Percentiles rank a stretch among this genome's conserved stretches.
These are phyloP conservation scores for Leptomonas pyrrhocoris DNA, from an alignment of 208 protist genomes.

Conservation along the genomic window DNA sequence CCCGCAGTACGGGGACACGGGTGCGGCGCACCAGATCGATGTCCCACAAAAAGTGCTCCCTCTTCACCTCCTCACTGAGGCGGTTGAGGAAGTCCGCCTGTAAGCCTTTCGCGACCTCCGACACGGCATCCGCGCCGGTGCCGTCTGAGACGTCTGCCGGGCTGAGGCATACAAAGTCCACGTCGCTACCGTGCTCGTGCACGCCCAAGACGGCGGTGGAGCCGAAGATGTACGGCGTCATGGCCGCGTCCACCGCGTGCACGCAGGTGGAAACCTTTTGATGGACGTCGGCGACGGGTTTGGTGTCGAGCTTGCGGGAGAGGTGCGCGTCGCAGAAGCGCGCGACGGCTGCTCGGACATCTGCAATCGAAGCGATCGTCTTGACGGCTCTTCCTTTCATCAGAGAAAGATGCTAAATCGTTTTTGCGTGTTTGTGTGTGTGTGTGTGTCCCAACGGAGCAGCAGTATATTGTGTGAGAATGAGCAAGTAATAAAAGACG, in stretches of 20 bases:
- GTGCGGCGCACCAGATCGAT: slow-evolving; percentile 80
- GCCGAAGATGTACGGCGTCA: slow-evolving; percentile 81
- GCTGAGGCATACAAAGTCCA: slow-evolving; percentile 80
- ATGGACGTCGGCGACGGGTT: slow-evolving; percentile 51
- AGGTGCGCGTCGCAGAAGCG: slow-evolving; percentile 29
- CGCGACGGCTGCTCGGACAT: slow-evolving; percentile 25
- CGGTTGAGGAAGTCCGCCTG: slow-evolving; percentile 67
- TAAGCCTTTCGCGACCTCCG: slow-evolving; percentile 66
- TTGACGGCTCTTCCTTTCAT: slow-evolving; percentile 14
- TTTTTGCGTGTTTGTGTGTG: not conserved
- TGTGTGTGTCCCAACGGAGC: not conserved
- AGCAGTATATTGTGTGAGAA: too few species aligned
- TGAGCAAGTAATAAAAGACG: too few species aligned
- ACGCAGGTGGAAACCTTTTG: slow-evolving; percentile 45
- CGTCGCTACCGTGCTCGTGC: slow-evolving; percentile 70
- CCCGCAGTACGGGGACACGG: slow-evolving; percentile 87
- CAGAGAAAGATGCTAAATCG: not conserved
- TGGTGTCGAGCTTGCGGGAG: slow-evolving; percentile 36
- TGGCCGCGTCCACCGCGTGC: slow-evolving; percentile 46
- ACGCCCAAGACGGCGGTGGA: slow-evolving; percentile 79
- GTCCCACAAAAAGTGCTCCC: slow-evolving; percentile 51
- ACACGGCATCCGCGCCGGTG: slow-evolving; percentile 57
- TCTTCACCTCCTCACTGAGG: slow-evolving; percentile 28
- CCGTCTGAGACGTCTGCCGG: slow-evolving; percentile 43
- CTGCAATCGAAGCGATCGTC: slow-evolving; percentile 6